A percentile compares a stretch with the other conserved stretches of the same genome.
Evolutionary conservation across 2,329 filamentous ascomycete genomes (phyloP).

Genomic region (Elsinoe fawcettii): DNA sequence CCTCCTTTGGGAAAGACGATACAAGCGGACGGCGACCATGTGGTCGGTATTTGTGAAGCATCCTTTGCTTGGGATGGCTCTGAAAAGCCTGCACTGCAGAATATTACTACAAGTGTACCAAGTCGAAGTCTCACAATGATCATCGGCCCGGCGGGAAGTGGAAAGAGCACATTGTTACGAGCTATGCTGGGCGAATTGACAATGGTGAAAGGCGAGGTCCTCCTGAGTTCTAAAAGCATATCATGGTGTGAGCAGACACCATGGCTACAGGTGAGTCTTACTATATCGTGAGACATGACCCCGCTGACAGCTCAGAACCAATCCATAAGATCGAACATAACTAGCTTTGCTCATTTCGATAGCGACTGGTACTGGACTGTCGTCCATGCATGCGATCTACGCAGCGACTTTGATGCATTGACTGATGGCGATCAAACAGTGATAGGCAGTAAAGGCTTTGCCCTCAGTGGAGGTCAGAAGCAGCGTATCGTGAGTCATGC

Average conservation of each 20-base stretch:
- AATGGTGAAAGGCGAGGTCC: constrained; percentile 25
- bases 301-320: constrained; percentile 23
- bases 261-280: constrained; percentile 26
- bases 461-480: constrained; percentile 47
- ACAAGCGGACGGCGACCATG: background rate
- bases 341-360: constrained; percentile 30
- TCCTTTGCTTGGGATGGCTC: background rate
- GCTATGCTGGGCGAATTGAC: constrained; percentile 39
- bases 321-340: constrained; percentile 33
- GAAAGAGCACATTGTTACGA: constrained; percentile 46
- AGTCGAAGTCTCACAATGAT: constrained; percentile 40
- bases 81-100: background rate
- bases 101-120: background rate
- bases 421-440: constrained; percentile 38
- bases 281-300: background rate
- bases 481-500: constrained; percentile 39
- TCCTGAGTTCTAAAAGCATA: constrained; percentile 28
- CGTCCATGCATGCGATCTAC: constrained; percentile 30
- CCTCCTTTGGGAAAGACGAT: background rate
- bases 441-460: constrained; percentile 45
- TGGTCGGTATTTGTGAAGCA: background rate
- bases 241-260: constrained; percentile 33
- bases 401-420: constrained; percentile 35
- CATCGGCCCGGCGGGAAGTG: constrained; percentile 45
- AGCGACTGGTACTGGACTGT: constrained; percentile 33